Base-by-base conservation (phyloP, 225 moss, liverwort and hornwort genomes). In the Asterella californica region DNA sequence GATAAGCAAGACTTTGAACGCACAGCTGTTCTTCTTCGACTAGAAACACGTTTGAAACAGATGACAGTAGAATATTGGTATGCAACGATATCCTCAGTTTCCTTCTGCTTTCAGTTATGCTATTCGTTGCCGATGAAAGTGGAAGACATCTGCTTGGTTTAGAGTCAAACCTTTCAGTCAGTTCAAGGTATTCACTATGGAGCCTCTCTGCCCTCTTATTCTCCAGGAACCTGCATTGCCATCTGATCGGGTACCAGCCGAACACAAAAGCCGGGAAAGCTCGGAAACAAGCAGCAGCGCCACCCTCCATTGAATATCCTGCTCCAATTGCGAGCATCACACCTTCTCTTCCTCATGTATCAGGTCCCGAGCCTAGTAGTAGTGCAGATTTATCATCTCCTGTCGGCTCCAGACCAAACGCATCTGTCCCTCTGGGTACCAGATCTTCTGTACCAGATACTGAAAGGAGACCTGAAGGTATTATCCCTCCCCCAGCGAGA, bases 1-100 rank as follows among this genome's bases (percentile, higher is more conserved):
- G 90, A 94, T 48, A 94, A 92, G 79, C 92, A 94, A 78, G 94
- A 92, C 76, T 94, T 94, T 77, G 92, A 94, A 76, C 76, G 92
- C 22, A 92, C 92, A 54, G 79, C 86, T 50, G 88, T 94, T 37
- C 90, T 94, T 68, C 32, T 89, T 29, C 82, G 88, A 48, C 84
- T 93, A 15, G 91, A 93, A 78, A 69, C 66, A 38, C 89, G 91
- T 14, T 82, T 90, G 2, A 93, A 90, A 47, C 81, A 87, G 59
- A 91, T 93, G 87, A 93, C 93, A 1, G 83, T 91, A 66, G 91
- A 91, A 72, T 94, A 88, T 53, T 94, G 94, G 94, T 91, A 30
- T 15, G 38, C 76, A 53, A n/a, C 34, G 15, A 62, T 21, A 1
- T 42, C 69, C 37, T 57, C 57, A 19, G 15, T 57, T 11, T 57